A percentile compares a stretch with the other conserved stretches of the same genome.
These are phyloP conservation scores for Apiospora koreana DNA, from an alignment of 2,329 filamentous ascomycete species.

Conservation along the genomic window DNA sequence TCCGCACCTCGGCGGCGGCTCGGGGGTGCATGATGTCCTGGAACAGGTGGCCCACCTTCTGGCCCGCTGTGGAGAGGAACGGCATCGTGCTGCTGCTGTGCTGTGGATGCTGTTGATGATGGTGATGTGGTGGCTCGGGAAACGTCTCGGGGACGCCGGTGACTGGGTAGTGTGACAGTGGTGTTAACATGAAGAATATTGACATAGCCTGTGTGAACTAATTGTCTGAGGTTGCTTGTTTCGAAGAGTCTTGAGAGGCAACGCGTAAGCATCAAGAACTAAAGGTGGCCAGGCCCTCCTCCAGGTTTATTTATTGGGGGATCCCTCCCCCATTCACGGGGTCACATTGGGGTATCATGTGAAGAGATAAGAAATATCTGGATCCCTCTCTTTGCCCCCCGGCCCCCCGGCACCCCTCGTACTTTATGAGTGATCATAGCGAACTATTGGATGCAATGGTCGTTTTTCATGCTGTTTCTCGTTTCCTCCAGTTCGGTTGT, in stretches of 20 bases:
- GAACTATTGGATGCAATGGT: not conserved
- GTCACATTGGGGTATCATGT: not conserved
- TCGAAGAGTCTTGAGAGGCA: not conserved
- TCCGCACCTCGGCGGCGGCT: not conserved
- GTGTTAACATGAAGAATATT: not conserved
- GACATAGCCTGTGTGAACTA: not conserved
- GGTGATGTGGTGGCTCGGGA: not conserved
- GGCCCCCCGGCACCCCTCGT: not conserved
- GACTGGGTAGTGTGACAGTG: not conserved
- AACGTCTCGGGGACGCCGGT: constrained; percentile 3
- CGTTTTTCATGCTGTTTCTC: not conserved
- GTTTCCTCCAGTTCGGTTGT: not conserved
- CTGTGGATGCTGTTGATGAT: not conserved
- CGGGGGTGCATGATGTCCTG: not conserved
- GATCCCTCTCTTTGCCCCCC: not conserved
- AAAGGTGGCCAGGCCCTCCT: not conserved
- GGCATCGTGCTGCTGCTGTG: not conserved
- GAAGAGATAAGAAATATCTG: not conserved
- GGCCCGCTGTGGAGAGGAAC: not conserved
- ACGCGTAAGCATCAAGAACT: not conserved
- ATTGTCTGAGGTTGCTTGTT: not conserved
- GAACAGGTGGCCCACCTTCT: not conserved
- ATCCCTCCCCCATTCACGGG: not conserved
- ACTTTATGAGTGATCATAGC: not conserved
- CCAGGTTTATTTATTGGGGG: not conserved